Conservation (phyloP, 2,329 filamentous ascomycete genomes). For the Aspergillus cejpii region DNA sequence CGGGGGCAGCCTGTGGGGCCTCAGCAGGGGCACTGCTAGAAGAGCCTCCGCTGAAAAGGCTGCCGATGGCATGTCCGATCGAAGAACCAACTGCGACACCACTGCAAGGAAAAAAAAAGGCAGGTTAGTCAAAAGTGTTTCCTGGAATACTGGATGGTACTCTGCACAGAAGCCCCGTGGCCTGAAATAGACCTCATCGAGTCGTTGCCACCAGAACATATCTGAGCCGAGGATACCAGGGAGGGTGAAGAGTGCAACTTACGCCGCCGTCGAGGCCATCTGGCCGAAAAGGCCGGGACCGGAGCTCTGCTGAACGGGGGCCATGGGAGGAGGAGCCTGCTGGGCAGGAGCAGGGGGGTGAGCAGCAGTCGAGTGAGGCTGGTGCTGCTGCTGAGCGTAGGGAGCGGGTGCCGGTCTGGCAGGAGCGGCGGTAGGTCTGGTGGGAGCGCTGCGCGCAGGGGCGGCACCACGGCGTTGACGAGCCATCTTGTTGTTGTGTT, state of each 20-base stretch:
- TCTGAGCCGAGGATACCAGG: neutral
- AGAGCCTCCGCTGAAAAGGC: conserved; percentile 72
- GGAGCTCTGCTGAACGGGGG: conserved; percentile 46
- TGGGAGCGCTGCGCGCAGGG: conserved; percentile 51
- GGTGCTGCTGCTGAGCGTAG: conserved; percentile 53
- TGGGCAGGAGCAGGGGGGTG: conserved; percentile 44
- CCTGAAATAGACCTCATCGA: neutral
- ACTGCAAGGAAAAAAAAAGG: conserved; percentile 45
- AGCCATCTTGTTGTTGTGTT: conserved; percentile 55
- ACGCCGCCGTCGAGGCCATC: conserved; percentile 98
- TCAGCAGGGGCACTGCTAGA: conserved; percentile 50
- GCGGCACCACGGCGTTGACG: conserved; percentile 64
- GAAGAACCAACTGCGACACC: conserved; percentile 95
- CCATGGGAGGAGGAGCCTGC: conserved; percentile 45
- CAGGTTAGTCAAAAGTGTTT: conserved; percentile 15
- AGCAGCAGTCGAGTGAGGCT: conserved; percentile 63
- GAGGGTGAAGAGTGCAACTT: conserved; percentile 43
- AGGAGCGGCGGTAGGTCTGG: conserved; percentile 59
- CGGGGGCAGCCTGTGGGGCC: conserved; percentile 46
- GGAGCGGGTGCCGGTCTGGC: conserved; percentile 49
- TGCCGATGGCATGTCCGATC: conserved; percentile 89
- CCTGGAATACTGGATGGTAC: neutral
- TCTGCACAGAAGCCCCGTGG: neutral
- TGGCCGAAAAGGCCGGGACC: conserved; percentile 87
- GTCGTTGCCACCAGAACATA: neutral